Base-by-base conservation (phyloP, 441 rosid species). In the Pelargonium australe region DNA sequence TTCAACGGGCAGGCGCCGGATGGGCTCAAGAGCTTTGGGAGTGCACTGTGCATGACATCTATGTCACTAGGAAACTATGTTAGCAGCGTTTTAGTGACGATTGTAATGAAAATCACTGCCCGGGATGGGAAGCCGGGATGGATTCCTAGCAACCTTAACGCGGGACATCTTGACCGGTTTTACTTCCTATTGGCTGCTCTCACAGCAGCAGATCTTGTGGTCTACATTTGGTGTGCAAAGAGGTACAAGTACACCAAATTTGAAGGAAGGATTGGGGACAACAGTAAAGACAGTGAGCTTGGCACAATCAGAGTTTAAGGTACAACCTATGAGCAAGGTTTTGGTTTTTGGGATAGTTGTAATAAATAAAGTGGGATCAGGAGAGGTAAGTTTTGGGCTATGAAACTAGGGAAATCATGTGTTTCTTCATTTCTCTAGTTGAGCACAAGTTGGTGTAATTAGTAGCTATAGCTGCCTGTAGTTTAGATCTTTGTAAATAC, bases 21-120 rank as follows among this genome's bases (percentile, higher is more conserved):
- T 2, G 92, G 98, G n/a, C 74, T 95, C 49, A 95, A 90, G 82
- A 95, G 99, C 85, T 92, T 92, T 0, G 99, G 97, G n/a, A 92
- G 98, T 10, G 96, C 99, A 12, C 84, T 95, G 2, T 89, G 99
- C 77, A 95, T 95, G 99, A 87, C 93, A 72, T 95, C 99, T 0
- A 95, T 95, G 75, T 95, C 97, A 0, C 80, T 95, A 25, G 99
- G 99, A 23, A 95, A 95, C 89, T 95, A 89, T 16, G 98, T 92
- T 14, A 95, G 99, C 9, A 89, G 95, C 82, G 83, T 95, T 80
- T 78, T 95, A 5, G 95, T 95, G 69, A 88, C 90, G 8, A 89
- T 85, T 85, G 94, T 92, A 23, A 86, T 92, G 90, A 92, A 87
- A 89, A 84, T 95, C 77, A 88, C 99, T 0, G 80, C 92, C 1